A percentile compares a stretch with the other conserved stretches of the same genome.
Evolutionary conservation across 1,284 basidiomycete species (phyloP).

Genomic region (Retiboletus flavoniger): DNA sequence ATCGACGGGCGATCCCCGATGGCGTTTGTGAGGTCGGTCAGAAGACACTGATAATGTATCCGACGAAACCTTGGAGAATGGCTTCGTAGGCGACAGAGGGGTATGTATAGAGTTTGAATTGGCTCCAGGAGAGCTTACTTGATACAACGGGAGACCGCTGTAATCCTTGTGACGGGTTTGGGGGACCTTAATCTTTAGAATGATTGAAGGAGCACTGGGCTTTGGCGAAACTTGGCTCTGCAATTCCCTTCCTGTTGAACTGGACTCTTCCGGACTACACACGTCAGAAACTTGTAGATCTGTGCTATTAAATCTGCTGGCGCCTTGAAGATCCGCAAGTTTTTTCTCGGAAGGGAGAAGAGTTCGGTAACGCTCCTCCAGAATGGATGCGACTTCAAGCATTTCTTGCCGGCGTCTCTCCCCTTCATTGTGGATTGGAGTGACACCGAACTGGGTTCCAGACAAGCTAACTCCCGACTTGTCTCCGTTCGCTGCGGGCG

Average conservation of each 20-base stretch:
- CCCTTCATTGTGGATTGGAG: conserved; percentile 53
- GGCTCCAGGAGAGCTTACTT: conserved; percentile 22
- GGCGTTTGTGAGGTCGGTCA: conserved; percentile 31
- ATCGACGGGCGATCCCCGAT: conserved; percentile 18
- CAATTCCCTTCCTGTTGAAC: conserved; percentile 9
- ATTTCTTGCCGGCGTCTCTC: conserved; percentile 70
- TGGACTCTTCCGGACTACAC: conserved; percentile 18
- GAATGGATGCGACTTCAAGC: conserved; percentile 58
- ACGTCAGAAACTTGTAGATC: conserved; percentile 18
- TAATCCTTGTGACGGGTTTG: conserved; percentile 27
- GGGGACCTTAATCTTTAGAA: conserved; percentile 35
- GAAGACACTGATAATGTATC: conserved; percentile 30
- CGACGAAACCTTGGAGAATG: conserved; percentile 34
- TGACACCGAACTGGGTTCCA: conserved; percentile 41
- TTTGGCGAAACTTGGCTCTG: conserved; percentile 17
- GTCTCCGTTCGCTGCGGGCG: conserved; percentile 30
- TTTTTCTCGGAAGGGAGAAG: conserved; percentile 65
- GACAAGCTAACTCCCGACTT: conserved; percentile 33
- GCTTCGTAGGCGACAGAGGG: conserved; percentile 26
- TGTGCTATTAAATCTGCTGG: conserved; percentile 17
- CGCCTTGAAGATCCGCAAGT: conserved; percentile 29
- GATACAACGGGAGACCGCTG: conserved; percentile 6
- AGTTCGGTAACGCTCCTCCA: conserved; percentile 69
- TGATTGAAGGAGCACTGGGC: conserved; percentile 27
- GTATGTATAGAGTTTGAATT: conserved; percentile 12